Evolutionary conservation across 2,329 filamentous ascomycete genomes (phyloP).

Genomic region (Sarocladium strictum): DNA sequence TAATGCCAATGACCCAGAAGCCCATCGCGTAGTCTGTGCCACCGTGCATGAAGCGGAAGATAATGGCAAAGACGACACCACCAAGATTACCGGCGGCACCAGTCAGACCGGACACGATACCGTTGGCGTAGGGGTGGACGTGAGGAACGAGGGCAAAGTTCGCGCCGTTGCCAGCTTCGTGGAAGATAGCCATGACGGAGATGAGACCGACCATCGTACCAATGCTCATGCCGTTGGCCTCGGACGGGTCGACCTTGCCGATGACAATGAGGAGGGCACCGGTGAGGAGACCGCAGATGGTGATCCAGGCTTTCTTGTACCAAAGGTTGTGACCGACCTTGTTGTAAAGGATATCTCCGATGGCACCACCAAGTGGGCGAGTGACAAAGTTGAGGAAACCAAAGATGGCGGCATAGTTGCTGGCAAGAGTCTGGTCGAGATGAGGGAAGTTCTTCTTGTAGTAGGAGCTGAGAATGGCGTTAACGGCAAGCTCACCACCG

Average conservation of each 20-base stretch:
- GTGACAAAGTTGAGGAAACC: constrained; percentile 67
- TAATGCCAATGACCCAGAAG: constrained; percentile 77
- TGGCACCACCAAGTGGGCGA: constrained; percentile 58
- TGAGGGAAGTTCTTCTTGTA: constrained; percentile 53
- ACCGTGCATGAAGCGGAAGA: constrained; percentile 53
- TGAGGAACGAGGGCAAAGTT: constrained; percentile 86
- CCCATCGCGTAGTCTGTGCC: constrained; percentile 61
- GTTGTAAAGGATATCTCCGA: constrained; percentile 45
- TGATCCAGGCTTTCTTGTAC: constrained; percentile 41
- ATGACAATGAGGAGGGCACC: constrained; percentile 57
- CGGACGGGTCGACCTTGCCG: constrained; percentile 57
- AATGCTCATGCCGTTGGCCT: constrained; percentile 30
- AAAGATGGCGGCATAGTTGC: constrained; percentile 66
- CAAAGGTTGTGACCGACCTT: constrained; percentile 25
- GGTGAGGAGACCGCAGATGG: constrained; percentile 49
- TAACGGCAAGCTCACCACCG: constrained; percentile 57
- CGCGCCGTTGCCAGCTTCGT: constrained; percentile 79
- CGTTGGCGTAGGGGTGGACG: constrained; percentile 77
- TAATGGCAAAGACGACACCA: constrained; percentile 74
- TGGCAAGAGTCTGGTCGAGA: constrained; percentile 49
- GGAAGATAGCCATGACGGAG: constrained; percentile 71
- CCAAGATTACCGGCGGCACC: constrained; percentile 76
- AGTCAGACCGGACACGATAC: constrained; percentile 67
- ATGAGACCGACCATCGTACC: constrained; percentile 70
- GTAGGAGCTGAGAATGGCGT: constrained; percentile 53